Evolutionary conservation across 2,329 filamentous ascomycete genomes (phyloP).

Genomic region (Grosmannia huntii): DNA sequence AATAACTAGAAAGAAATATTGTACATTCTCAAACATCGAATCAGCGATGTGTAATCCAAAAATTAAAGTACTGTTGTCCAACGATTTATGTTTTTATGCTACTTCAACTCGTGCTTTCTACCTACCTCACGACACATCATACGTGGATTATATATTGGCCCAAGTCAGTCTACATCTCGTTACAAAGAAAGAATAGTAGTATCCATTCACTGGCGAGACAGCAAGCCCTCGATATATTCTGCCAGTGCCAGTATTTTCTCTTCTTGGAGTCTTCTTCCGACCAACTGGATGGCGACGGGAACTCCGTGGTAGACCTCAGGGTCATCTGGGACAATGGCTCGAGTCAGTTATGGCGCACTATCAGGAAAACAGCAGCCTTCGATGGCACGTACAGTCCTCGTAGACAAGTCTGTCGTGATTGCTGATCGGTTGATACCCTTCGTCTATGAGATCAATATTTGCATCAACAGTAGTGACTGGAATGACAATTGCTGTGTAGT

Average conservation of each 20-base stretch:
- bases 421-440: background rate
- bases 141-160: too few relatives aligned
- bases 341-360: too few relatives aligned
- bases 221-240: background rate
- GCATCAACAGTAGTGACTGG: constrained; percentile 27
- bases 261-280: background rate
- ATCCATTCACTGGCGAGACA: background rate
- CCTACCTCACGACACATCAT: too few relatives aligned
- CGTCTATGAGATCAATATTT: background rate
- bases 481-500: constrained; percentile 51
- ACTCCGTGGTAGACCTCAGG: background rate
- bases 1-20: background rate
- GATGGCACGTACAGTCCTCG: constrained; percentile 3
- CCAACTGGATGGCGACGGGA: background rate
- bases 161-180: too few relatives aligned
- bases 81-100: too few relatives aligned
- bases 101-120: too few relatives aligned
- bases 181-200: too few relatives aligned
- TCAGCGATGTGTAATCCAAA: too few relatives aligned
- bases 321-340: background rate
- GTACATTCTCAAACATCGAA: too few relatives aligned
- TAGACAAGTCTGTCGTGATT: constrained; percentile 2
- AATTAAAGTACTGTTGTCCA: too few relatives aligned
- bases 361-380: background rate
- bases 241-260: background rate